Base-by-base conservation (phyloP, 768 basidiomycete species). In the Tephrocybe sp. region DNA sequence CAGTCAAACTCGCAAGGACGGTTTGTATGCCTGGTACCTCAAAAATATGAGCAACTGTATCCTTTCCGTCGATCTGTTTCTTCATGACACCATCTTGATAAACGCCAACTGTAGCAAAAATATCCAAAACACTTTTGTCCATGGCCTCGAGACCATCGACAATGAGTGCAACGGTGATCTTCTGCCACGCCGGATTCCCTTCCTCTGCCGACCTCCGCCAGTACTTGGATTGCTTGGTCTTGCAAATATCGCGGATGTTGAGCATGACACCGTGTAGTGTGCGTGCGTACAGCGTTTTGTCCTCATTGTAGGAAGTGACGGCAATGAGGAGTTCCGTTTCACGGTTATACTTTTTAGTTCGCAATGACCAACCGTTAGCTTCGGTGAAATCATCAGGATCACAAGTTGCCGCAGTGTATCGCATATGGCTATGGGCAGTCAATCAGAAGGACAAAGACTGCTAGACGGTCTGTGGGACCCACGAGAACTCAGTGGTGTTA, bases 81-180 rank as follows among this genome's bases (percentile, higher is more conserved):
- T 94, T 94, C 88, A 95, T 93, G 55, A 96, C 79, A 64, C 92
- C 93, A 64, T 96, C 93, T 69, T 96, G 93, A 63, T 96, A 96
- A 4, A 93, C 89, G 25, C 93, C 93, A 23, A 95, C 78, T 4
- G 93, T 95, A 5, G 92, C 90, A 36, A 96, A 75, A 58, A 95
- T 62, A 73, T 95, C 93, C 49, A 96, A 74, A 3, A 94, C 89
- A 46, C 85, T 90, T 77, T 97, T 97, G 78, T 98, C 93, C 89
- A 96, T 95, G 4, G 92, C 75, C 55, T 93, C 93, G 34, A 97
- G 80, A 60, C 96, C 95, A 69, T 98, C 95, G 42, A 93, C 83
- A 58, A 96, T 90, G 50, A 96, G 81, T 36, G 90, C 88, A 18
- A 96, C 93, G 3, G 84, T 84, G 60, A 98, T 94, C 65, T 81